Conservation (phyloP, 2,329 filamentous ascomycete species). For the Fusarium chuoi region DNA sequence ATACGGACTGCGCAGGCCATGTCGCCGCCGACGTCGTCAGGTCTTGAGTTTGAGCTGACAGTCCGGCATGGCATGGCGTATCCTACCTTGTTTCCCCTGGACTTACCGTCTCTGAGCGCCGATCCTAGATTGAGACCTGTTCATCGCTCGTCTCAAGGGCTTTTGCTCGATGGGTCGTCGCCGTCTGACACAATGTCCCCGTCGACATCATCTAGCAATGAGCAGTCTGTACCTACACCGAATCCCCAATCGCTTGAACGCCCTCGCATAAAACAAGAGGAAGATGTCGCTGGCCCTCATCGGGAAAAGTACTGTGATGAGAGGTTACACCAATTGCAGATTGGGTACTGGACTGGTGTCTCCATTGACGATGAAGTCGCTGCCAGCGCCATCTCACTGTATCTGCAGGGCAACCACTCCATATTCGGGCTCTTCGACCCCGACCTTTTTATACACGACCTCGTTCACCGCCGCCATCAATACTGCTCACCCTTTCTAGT, state of each 20-base stretch:
- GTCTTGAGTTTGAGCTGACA: conserved; percentile 36
- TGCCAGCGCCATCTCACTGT: conserved; percentile 47
- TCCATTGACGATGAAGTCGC: conserved; percentile 44
- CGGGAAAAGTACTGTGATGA: conserved; percentile 3
- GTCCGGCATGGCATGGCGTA: conserved; percentile 28
- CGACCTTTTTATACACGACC: conserved; percentile 47
- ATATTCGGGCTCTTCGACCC: conserved; percentile 50
- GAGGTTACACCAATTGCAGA: conserved; percentile 16
- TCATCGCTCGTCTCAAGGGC: background rate
- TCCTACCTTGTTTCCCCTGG: conserved; percentile 22
- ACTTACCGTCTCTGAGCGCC: conserved; percentile 7
- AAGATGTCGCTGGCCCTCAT: background rate
- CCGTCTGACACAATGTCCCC: conserved; percentile 24
- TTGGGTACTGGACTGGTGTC: conserved; percentile 49
- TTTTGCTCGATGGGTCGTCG: conserved; percentile 5
- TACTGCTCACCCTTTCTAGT: conserved; percentile 50
- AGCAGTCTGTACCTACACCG: conserved; percentile 11
- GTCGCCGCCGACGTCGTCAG: conserved; percentile 26
- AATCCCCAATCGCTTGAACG: background rate
- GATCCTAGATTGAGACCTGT: conserved; percentile 7
- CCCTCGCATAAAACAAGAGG: background rate
- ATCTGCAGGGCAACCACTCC: conserved; percentile 49
- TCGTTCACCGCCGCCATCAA: conserved; percentile 37
- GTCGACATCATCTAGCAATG: conserved; percentile 8
- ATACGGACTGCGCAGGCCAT: conserved; percentile 12